Evolutionary conservation across 2,329 filamentous ascomycete genomes (phyloP).

Genomic region (Macrophomina pseudophaseolina): DNA sequence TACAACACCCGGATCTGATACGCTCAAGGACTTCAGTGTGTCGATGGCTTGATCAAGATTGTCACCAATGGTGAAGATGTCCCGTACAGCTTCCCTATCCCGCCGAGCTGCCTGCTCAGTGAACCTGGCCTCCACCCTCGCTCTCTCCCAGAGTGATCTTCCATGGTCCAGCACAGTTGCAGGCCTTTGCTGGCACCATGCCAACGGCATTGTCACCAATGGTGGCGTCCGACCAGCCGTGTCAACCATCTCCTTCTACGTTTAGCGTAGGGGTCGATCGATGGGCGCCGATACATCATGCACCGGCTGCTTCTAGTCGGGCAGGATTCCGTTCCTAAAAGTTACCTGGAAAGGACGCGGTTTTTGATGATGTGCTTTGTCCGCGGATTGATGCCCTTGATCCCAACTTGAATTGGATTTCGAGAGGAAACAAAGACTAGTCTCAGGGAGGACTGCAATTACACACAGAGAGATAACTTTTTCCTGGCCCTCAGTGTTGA

Average conservation of each 20-base stretch:
- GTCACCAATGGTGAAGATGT: slow-evolving; percentile 46
- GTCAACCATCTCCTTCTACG: slow-evolving; percentile 67
- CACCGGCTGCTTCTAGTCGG: slow-evolving; percentile 32
- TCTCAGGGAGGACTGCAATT: slow-evolving; percentile 82
- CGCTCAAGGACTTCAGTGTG: slow-evolving; percentile 31
- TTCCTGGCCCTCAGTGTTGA: slow-evolving; percentile 29
- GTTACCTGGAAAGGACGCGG: slow-evolving; percentile 63
- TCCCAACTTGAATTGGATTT: slow-evolving; percentile 56
- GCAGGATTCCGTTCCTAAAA: slow-evolving; percentile 38
- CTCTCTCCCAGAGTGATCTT: slow-evolving; percentile 29
- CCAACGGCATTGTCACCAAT: slow-evolving; percentile 56
- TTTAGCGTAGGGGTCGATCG: slow-evolving; percentile 57
- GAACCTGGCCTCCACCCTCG: slow-evolving; percentile 51
- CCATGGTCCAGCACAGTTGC: slow-evolving; percentile 46
- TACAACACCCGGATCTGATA: slow-evolving; percentile 35
- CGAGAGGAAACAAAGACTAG: slow-evolving; percentile 91
- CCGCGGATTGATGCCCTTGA: slow-evolving; percentile 63
- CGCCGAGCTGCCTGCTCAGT: slow-evolving; percentile 31
- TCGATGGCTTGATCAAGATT: slow-evolving; percentile 9
- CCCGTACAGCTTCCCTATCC: slow-evolving; percentile 57
- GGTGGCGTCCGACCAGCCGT: slow-evolving; percentile 65
- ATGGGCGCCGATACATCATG: slow-evolving; percentile 60
- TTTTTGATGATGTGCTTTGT: slow-evolving; percentile 98
- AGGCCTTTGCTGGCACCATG: slow-evolving; percentile 59
- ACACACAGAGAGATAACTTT: slow-evolving; percentile 72